phyloP scores from a whole-genome alignment of 2,329 filamentous ascomycete genomes.

The Alternaria gaisen region DNA sequence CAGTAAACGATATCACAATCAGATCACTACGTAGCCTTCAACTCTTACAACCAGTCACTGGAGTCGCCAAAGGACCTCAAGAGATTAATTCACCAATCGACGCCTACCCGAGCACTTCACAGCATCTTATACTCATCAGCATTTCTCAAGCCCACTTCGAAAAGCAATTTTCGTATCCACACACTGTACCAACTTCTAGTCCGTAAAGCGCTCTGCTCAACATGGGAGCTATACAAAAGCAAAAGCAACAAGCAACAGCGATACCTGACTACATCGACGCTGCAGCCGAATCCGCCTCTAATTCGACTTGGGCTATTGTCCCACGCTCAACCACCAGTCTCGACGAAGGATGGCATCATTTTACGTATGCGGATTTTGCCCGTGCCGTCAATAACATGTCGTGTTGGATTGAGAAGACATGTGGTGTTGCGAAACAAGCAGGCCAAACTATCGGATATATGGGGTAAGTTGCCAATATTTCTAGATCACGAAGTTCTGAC shows the following conservation, averaged over 20 bases:
- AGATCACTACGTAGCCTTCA: accelerated
- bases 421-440: background rate
- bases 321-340: constrained; percentile 1
- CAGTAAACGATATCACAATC: background rate
- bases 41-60: background rate
- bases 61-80: background rate
- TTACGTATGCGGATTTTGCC: constrained; percentile 1
- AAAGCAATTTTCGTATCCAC: background rate
- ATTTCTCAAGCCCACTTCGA: too few species aligned
- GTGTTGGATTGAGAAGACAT: background rate
- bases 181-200: background rate
- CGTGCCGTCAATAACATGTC: constrained; percentile 5
- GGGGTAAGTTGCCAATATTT: background rate
- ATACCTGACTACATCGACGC: constrained; percentile 7
- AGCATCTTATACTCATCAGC: too few species aligned
- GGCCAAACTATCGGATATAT: constrained; percentile 9
- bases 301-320: constrained; percentile 4
- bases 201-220: background rate
- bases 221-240: background rate
- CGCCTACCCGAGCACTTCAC: background rate
- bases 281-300: background rate
- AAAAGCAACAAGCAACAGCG: background rate
- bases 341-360: constrained; percentile 1
- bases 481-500: accelerated
- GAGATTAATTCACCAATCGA: background rate